Base-by-base conservation (phyloP, 2,329 filamentous ascomycete species). In the Sporothrix variecibatus region DNA sequence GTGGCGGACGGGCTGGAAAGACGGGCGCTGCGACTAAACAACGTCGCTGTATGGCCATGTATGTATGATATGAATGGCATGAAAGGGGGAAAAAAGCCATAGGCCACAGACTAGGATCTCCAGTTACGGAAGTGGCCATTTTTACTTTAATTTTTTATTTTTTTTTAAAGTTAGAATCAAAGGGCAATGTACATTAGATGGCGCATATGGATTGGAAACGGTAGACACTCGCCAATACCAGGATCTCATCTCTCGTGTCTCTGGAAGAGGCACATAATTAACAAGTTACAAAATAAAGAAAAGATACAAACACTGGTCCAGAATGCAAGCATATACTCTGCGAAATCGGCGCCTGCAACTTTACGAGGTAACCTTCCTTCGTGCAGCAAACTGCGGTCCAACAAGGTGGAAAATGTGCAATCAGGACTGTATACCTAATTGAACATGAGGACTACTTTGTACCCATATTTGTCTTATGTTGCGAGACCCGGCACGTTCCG, bases 1-100 rank as follows among this genome's bases (percentile, higher is more conserved):
- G 81, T 99, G 96, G 96, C 87, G 93, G 83, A 96, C 93, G 1
- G 96, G 96, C 0, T 98, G 93, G 92, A 90, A 89, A 81, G 91
- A 91, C 79, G 89, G 89, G 40, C 85, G 88, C 2, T 91, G 89
- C 78, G 89, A 89, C 76, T 90, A 58, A 75, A 43, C 3, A 0
- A 9, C n/a, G 3, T 1, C 26, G 60, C 11, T 5, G 23, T 2
- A 2, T 12, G 38, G n/a, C 20, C 3, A 40, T 23, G 49, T 62
- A 28, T 12, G 38, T 23, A 38, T 31, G 23, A 28, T 56, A 56
- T 65, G 38, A 46, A 46, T 26, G 2, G 11, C 49, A 72, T 23
- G 31, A 53, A 17, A 20, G 38, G 1, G 26, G 26, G 31, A 53
- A 17, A 20, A 51, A 1, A 23, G 26, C 43, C 12, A 38, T 8